phyloP scores from a whole-genome alignment of 1,139 yeast genomes.

The Kodamaea suecica region DNA sequence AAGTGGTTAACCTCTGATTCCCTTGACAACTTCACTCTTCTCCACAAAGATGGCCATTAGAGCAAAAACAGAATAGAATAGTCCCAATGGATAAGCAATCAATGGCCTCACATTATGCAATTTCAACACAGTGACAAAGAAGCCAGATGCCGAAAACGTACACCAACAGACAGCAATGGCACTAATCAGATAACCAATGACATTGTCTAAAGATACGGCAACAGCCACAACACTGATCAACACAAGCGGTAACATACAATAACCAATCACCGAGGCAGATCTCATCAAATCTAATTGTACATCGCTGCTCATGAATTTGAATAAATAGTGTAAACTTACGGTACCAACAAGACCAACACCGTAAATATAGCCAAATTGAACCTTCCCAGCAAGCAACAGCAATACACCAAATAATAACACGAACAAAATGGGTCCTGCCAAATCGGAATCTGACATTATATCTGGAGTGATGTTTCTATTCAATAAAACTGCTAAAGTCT shows the following conservation, averaged over 20 bases:
- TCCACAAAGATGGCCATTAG: slow-evolving; percentile 91
- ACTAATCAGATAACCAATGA: slow-evolving; percentile 69
- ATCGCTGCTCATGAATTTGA: slow-evolving; percentile 76
- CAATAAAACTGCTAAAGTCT: slow-evolving; percentile 81
- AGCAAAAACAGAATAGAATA: slow-evolving; percentile 93
- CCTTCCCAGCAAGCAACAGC: slow-evolving; percentile 80
- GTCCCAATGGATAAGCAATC: slow-evolving; percentile 89
- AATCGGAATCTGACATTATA: slow-evolving; percentile 84
- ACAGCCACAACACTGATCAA: slow-evolving; percentile 75
- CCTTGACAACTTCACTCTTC: slow-evolving; percentile 26
- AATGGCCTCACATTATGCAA: slow-evolving; percentile 83
- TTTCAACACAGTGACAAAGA: slow-evolving; percentile 81
- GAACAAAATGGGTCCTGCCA: slow-evolving; percentile 93
- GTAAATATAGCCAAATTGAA: slow-evolving; percentile 94
- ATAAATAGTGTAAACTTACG: slow-evolving; percentile 73
- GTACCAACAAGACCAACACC: slow-evolving; percentile 96
- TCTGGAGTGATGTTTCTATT: slow-evolving; percentile 60
- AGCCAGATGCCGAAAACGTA: slow-evolving; percentile 90
- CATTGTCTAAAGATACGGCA: slow-evolving; percentile 64
- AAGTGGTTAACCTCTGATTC: too few relatives aligned
- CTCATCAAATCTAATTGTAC: slow-evolving; percentile 63
- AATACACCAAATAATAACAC: slow-evolving; percentile 86
- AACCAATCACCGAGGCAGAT: slow-evolving; percentile 90
- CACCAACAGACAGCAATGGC: slow-evolving; percentile 84
- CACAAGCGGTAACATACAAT: slow-evolving; percentile 88